Base-by-base conservation (phyloP, 345 rosid genomes). In the Cardiospermum halicacabum region DNA sequence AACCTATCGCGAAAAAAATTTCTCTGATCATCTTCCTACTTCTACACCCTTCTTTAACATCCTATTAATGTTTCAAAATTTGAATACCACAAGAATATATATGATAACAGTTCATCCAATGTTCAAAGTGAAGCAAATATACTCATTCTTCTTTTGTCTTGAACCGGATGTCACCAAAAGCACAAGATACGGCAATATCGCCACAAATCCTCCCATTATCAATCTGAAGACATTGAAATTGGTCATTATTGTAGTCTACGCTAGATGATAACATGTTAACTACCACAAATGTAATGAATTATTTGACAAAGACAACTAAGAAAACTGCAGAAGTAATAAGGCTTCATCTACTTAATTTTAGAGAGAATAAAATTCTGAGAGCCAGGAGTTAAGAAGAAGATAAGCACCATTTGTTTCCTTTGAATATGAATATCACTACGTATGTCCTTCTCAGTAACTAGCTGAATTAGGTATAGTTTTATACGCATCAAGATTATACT, bases 201-300 rank as follows among this genome's bases (percentile, higher is more conserved):
- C 96, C 96, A 31, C 98, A 93, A 36, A 93, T 89, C 81, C 98
- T 86, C 65, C 98, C 96, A 69, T 93, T 93, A 69, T 66, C 75
- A 67, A 93, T 77, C 98, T 93, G 65, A 27, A 65, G 56, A 58
- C 37, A 43, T 67, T 40, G 21, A 28, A 58, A 32, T 19, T 24
- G 51, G 49, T 53, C 73, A 51, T 60, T 47, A 68, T 25, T 42
- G 61, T 53, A 45, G 66, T 50, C 42, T 13, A 18, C 50, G n/a
- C 28, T 32, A 71, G 50, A 58, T n/a, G 27, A 43, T 28, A n/a
- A 26, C 40, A 60, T 3, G 18, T 7, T 37, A 7, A 59, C 60
- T 24, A 42, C 56, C 34, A 30, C n/a, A 24, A 11, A 40, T 62
- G 19, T 47, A 3, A 48, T 19, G 13, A 7, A 32, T 51, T 53